Evolutionary conservation across 2,329 filamentous ascomycete species (phyloP).

Genomic region (Colletotrichum sp.): DNA sequence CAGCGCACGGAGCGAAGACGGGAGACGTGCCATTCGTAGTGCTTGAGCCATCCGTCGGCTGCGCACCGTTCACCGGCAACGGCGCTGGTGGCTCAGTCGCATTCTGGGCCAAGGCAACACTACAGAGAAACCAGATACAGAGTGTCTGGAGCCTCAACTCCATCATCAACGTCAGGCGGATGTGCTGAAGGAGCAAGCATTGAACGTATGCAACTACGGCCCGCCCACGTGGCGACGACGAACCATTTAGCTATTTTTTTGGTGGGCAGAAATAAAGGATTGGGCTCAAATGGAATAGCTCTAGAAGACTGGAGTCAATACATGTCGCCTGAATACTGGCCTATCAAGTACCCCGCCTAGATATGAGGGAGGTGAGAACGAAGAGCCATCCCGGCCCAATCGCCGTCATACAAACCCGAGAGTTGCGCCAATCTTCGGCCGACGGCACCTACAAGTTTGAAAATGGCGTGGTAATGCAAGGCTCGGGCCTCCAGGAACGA

Average conservation of each 20-base stretch:
- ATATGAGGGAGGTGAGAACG: background rate
- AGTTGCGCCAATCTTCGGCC: background rate
- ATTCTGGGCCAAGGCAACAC: background rate
- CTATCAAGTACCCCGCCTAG: background rate
- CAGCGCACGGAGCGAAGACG: background rate
- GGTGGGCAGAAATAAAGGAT: background rate
- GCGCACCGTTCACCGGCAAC: background rate
- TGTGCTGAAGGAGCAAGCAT: background rate
- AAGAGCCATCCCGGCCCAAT: background rate
- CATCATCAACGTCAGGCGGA: background rate
- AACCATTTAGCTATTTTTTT: background rate
- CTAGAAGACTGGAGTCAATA: background rate
- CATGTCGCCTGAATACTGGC: background rate
- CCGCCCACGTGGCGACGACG: background rate
- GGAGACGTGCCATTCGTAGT: background rate
- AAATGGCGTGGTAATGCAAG: background rate
- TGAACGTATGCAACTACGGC: background rate
- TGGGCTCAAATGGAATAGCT: background rate
- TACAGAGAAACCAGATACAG: background rate
- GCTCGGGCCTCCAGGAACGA: background rate
- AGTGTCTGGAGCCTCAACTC: background rate
- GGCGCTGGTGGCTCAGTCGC: background rate
- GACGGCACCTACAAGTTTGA: background rate
- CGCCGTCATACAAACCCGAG: background rate
- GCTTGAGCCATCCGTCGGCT: background rate